Conservation (phyloP, 2,329 filamentous ascomycete species). For the Hypoxylon sp. region DNA sequence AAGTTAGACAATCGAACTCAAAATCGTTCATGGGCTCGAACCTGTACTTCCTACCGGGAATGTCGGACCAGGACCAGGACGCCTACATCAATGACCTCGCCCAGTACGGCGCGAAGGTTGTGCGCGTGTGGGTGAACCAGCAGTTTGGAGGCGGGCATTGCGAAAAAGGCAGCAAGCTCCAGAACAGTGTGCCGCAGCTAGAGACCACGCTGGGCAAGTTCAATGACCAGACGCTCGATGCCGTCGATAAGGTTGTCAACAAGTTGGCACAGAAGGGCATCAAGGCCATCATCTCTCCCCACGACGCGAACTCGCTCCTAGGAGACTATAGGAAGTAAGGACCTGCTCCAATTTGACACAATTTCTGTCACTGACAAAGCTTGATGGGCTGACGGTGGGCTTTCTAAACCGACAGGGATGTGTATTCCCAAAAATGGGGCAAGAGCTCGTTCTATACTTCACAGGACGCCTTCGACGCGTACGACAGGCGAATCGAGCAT, state of each 20-base stretch:
- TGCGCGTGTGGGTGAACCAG: slow-evolving; percentile 53
- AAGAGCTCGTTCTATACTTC: slow-evolving; percentile 52
- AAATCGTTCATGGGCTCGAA: slow-evolving; percentile 52
- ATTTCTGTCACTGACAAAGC: no score
- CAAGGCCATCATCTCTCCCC: slow-evolving; percentile 54
- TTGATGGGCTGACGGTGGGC: neutral
- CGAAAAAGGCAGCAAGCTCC: slow-evolving; percentile 51
- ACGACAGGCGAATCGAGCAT: slow-evolving; percentile 51
- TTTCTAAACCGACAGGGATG: slow-evolving; percentile 33
- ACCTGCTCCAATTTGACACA: neutral
- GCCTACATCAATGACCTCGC: slow-evolving; percentile 50
- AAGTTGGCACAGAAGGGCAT: slow-evolving; percentile 52
- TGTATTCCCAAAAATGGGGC: slow-evolving; percentile 44
- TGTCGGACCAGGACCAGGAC: slow-evolving; percentile 49
- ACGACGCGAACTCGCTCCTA: slow-evolving; percentile 51
- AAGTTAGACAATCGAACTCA: slow-evolving; percentile 17
- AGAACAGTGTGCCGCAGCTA: slow-evolving; percentile 38
- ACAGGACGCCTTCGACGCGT: slow-evolving; percentile 51
- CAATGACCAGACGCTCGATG: slow-evolving; percentile 50
- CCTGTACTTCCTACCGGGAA: slow-evolving; percentile 52
- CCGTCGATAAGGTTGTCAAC: slow-evolving; percentile 51
- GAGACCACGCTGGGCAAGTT: slow-evolving; percentile 50
- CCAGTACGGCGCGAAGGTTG: slow-evolving; percentile 50
- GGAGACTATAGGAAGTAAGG: slow-evolving; percentile 45
- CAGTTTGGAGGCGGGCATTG: slow-evolving; percentile 44